Base-by-base conservation (phyloP, 139 green algal species). In the Tetradesmus obliquus region DNA sequence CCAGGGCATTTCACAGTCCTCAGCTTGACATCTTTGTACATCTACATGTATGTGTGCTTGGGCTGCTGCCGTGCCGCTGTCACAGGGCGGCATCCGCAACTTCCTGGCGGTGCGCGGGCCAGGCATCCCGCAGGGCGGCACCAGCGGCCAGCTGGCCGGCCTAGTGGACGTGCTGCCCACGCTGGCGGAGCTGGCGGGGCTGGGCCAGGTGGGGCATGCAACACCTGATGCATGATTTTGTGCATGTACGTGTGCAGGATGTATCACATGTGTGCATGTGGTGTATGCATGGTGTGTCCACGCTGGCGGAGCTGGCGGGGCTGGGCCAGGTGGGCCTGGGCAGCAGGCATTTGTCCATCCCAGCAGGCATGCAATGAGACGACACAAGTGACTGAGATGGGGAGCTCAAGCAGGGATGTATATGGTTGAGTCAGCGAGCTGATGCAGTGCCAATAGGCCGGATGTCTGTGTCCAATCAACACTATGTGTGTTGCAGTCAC, bases 101-200 rank as follows among this genome's bases (percentile, higher is more conserved):
- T 83, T 82, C 86, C 24, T 90, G 32, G 86, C 69, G 7, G 60
- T 90, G 5, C 45, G 66, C 10, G 86, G 86, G 4, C 86, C 86
- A 22, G 86, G 86, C 57, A 32, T 90, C 22, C 32, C 62, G 55
- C 86, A 90, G 66, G 86, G 86, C 8, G 66, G 5, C 22, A 66
- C 66, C 1, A 90, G 9, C 3, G 1, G 24, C 10, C n/a, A 22
- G 9, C 86, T 90, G 13, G 9, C 62, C 5, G 69, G 62, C 5
- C 62, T 90, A 60, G 69, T 90, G 66, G 86, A 90, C 53, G 86
- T 90, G 45, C 32, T 82, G 12, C 86, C 86, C 5, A 91, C 87
- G 7, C 1, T 91, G 22, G 72, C 19, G 24, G 87, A 86, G 12
- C 72, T 91, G 71, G 72, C 87, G 53, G 72, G 87, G 8, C 55